These are phyloP conservation scores for Suhomyces sp. DNA, from an alignment of 805 yeast genomes.

Conservation along the genomic window DNA sequence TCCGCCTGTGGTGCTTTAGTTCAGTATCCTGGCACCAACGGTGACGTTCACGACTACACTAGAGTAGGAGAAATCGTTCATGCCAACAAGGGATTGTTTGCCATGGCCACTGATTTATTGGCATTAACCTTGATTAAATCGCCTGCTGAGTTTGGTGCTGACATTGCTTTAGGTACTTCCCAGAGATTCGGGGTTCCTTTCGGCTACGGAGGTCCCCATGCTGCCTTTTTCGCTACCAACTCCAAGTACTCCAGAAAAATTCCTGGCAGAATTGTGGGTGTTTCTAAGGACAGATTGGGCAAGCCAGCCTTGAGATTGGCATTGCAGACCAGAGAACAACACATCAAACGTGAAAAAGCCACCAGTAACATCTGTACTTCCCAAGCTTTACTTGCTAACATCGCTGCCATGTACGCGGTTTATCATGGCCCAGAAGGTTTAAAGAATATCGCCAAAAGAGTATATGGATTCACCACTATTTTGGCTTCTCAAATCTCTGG, in stretches of 20 bases:
- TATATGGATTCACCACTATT: conserved; percentile 68
- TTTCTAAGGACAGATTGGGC: conserved; percentile 87
- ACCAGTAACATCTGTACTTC: conserved; percentile 98
- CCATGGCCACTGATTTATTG: conserved; percentile 88
- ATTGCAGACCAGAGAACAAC: conserved; percentile 97
- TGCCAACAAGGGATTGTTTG: conserved; percentile 65
- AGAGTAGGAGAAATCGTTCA: conserved; percentile 66
- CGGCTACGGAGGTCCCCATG: conserved; percentile 99
- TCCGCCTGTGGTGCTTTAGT: conserved; percentile 76
- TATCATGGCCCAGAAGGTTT: conserved; percentile 94
- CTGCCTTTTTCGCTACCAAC: conserved; percentile 92
- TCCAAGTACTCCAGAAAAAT: conserved; percentile 81
- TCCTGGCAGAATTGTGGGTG: conserved; percentile 95
- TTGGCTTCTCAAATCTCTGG: conserved; percentile 57
- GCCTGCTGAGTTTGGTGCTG: conserved; percentile 86
- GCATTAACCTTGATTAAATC: conserved; percentile 84
- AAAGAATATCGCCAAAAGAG: conserved; percentile 69
- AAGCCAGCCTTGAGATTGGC: conserved; percentile 89
- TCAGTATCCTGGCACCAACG: conserved; percentile 90
- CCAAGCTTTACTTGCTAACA: conserved; percentile 92
- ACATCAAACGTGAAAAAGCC: conserved; percentile 95
- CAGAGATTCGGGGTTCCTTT: conserved; percentile 97
- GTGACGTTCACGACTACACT: conserved; percentile 50
- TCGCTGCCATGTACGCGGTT: conserved; percentile 92
- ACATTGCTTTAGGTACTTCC: conserved; percentile 86